Percentiles rank a stretch among this genome's conserved stretches.
Evolutionary conservation across 345 rosid genomes (phyloP).

Genomic region (Aquilaria malaccensis): DNA sequence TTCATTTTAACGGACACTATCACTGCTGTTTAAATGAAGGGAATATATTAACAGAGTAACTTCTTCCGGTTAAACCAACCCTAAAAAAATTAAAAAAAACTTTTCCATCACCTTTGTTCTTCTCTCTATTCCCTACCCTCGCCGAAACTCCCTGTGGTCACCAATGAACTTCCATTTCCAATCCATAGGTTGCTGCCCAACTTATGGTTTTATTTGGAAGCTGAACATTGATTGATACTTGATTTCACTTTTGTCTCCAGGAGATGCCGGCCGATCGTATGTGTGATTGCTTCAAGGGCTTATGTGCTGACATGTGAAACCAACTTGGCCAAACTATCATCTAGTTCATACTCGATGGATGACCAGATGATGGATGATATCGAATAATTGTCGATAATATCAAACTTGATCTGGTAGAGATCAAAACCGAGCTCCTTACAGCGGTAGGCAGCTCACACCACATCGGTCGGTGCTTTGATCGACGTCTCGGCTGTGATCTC

Average conservation of each 20-base stretch:
- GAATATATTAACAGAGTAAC: too few species aligned
- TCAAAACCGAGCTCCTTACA: conserved; percentile 23
- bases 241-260: too few species aligned
- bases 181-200: neutral
- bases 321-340: conserved; percentile 20
- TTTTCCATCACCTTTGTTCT: too few species aligned
- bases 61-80: too few species aligned
- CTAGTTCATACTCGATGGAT: conserved; percentile 22
- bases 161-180: neutral
- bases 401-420: conserved; percentile 10
- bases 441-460: conserved; percentile 23
- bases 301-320: conserved; percentile 17
- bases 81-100: too few species aligned
- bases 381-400: conserved; percentile 28
- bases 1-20: too few species aligned
- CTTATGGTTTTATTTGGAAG: neutral
- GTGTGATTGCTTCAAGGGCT: conserved; percentile 14
- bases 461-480: conserved; percentile 16
- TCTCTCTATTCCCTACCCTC: too few species aligned
- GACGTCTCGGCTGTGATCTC: conserved; percentile 13
- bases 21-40: too few species aligned
- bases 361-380: conserved; percentile 21
- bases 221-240: too few species aligned
- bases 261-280: conserved; percentile 15
- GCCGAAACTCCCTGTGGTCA: too few species aligned